phyloP scores from a whole-genome alignment of 164 flowering plant genomes.

The Saururus chinensis region DNA sequence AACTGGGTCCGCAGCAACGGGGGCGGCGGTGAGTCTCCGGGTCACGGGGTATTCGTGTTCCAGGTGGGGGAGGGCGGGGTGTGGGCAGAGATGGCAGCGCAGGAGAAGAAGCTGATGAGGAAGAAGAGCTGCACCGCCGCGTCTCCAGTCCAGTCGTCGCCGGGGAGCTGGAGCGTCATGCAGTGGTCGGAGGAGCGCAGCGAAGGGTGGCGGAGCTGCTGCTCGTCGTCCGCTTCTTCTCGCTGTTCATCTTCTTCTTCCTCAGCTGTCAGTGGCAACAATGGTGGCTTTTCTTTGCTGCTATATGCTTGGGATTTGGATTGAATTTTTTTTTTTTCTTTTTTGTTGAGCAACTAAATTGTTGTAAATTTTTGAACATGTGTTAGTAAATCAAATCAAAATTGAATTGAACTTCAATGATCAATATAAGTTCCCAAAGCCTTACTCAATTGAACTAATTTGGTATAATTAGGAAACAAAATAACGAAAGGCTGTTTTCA shows the following conservation, averaged over 20 bases:
- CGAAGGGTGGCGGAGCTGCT: constrained; percentile 52
- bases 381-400: too few species aligned
- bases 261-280: constrained; percentile 26
- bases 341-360: not conserved
- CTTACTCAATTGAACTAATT: too few species aligned
- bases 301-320: constrained; percentile 61
- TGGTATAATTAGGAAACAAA: too few species aligned
- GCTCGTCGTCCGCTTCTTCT: constrained; percentile 9
- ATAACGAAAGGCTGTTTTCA: too few species aligned
- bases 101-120: constrained; percentile 62
- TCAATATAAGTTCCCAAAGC: too few species aligned
- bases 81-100: constrained; percentile 61
- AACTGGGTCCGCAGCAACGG: constrained; percentile 56
- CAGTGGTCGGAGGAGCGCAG: constrained; percentile 80
- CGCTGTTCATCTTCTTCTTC: constrained; percentile 26
- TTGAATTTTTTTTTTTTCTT: too few species aligned
- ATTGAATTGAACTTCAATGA: too few species aligned
- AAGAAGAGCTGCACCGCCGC: constrained; percentile 27
- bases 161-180: constrained; percentile 54
- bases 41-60: constrained; percentile 55
- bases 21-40: constrained; percentile 11
- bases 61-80: constrained; percentile 60
- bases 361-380: too few species aligned
- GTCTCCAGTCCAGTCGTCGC: constrained; percentile 22
- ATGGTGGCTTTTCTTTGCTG: constrained; percentile 50